Conservation (phyloP, 192 early-diverging fungal genomes). For the Coemansia sp. region DNA sequence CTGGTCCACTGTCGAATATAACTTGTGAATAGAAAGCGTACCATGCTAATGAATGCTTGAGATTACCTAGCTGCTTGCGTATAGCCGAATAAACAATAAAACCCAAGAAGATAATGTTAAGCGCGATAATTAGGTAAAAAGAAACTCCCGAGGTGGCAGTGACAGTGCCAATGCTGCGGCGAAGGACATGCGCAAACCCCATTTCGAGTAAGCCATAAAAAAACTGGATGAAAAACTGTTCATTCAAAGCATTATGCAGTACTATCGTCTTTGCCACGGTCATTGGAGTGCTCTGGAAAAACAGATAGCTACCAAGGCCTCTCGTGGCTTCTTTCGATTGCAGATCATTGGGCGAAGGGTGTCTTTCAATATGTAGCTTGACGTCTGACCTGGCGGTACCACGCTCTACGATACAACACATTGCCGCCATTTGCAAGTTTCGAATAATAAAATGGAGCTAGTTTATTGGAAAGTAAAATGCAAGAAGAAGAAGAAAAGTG, state of each 20-base stretch:
- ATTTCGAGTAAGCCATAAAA: not conserved
- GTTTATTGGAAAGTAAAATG: not conserved
- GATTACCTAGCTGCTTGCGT: not conserved
- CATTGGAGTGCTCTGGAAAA: not conserved
- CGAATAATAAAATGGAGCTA: not conserved
- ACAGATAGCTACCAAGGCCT: not conserved
- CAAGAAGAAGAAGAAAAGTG: not conserved
- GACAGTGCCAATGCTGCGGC: no score
- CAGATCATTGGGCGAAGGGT: not conserved
- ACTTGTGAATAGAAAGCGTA: not conserved
- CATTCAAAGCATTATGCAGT: not conserved
- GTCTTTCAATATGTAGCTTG: not conserved
- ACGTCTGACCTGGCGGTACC: not conserved
- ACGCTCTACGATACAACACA: not conserved
- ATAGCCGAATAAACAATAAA: not conserved
- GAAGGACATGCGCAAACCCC: not conserved
- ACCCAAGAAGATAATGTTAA: not conserved
- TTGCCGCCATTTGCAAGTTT: not conserved
- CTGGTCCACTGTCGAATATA: not conserved
- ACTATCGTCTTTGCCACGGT: not conserved
- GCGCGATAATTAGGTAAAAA: not conserved
- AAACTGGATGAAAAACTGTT: not conserved
- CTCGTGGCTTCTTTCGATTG: not conserved
- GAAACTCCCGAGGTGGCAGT: not conserved
- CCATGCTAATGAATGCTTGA: not conserved